Percentiles rank a stretch among this genome's conserved stretches.
phyloP scores from a whole-genome alignment of 1,139 yeast species.

The Kodamaea sp. region DNA sequence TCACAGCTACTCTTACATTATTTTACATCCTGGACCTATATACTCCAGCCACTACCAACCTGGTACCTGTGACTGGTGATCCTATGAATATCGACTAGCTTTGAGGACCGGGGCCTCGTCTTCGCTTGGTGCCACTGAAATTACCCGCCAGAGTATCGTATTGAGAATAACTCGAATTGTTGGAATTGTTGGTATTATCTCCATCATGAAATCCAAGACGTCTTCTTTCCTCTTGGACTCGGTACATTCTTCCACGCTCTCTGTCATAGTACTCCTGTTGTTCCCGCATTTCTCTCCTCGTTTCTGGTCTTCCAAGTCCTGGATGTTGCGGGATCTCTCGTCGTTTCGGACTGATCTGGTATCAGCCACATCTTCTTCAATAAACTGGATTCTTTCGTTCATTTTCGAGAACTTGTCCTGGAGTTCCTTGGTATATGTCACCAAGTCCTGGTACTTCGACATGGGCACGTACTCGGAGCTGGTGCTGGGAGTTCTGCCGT shows the following conservation, averaged over 20 bases:
- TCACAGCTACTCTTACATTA: no score
- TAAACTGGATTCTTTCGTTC: constrained; percentile 22
- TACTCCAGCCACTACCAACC: no score
- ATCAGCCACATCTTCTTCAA: constrained; percentile 18
- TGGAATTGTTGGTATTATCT: no score
- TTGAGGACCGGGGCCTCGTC: no score
- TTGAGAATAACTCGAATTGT: no score
- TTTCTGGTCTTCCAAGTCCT: constrained; percentile 12
- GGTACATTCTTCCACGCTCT: constrained; percentile 10
- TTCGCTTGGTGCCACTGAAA: no score
- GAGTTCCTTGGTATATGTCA: constrained; percentile 34
- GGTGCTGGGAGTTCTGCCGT: constrained; percentile 2
- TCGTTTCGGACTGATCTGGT: neutral
- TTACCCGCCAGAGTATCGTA: no score
- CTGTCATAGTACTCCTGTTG: constrained; percentile 12
- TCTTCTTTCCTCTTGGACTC: constrained; percentile 6
- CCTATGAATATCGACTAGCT: no score
- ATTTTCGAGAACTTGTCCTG: constrained; percentile 31
- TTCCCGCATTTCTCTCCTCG: constrained; percentile 14
- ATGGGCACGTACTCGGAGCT: constrained; percentile 22
- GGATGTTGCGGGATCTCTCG: constrained; percentile 1
- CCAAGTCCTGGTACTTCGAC: constrained; percentile 36
- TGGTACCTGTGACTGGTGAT: no score
- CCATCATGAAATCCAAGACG: neutral
- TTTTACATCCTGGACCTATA: no score